Percentiles rank a stretch among this genome's conserved stretches.
Evolutionary conservation across 208 protist genomes (phyloP).

Genomic region (Trichomonas tenax): DNA sequence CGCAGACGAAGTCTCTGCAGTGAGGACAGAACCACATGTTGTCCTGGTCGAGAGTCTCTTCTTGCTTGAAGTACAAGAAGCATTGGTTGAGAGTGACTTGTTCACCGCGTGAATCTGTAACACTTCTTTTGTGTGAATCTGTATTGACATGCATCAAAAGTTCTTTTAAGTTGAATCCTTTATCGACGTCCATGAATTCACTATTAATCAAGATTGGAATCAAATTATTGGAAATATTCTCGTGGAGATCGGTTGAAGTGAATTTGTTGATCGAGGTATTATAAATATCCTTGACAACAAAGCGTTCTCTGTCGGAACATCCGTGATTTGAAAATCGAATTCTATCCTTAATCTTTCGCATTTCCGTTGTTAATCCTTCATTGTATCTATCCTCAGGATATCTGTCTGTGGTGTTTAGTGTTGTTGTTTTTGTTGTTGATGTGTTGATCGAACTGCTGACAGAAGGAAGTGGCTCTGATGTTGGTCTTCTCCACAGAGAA

Average conservation of each 20-base stretch:
- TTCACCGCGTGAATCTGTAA: not conserved
- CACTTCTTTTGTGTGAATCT: not conserved
- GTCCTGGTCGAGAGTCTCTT: not conserved
- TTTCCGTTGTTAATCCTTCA: not conserved
- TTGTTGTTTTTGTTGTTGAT: too few relatives aligned
- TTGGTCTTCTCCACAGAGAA: too few relatives aligned
- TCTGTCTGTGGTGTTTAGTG: too few relatives aligned
- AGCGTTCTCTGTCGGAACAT: not conserved
- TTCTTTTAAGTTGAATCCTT: not conserved
- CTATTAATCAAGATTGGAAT: not conserved
- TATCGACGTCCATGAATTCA: not conserved
- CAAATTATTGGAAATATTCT: not conserved
- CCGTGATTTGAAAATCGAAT: not conserved
- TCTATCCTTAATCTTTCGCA: not conserved
- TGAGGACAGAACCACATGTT: not conserved
- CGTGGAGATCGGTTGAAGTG: not conserved
- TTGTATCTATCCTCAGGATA: too few relatives aligned
- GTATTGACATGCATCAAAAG: not conserved
- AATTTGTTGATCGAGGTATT: not conserved
- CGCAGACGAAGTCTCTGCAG: not conserved
- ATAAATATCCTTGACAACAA: not conserved
- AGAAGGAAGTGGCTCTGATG: too few relatives aligned
- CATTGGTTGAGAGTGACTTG: not conserved
- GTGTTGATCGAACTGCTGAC: too few relatives aligned
- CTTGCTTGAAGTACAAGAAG: not conserved